phyloP scores from a whole-genome alignment of 2,329 filamentous ascomycete species.

The Colletotrichum horii region DNA sequence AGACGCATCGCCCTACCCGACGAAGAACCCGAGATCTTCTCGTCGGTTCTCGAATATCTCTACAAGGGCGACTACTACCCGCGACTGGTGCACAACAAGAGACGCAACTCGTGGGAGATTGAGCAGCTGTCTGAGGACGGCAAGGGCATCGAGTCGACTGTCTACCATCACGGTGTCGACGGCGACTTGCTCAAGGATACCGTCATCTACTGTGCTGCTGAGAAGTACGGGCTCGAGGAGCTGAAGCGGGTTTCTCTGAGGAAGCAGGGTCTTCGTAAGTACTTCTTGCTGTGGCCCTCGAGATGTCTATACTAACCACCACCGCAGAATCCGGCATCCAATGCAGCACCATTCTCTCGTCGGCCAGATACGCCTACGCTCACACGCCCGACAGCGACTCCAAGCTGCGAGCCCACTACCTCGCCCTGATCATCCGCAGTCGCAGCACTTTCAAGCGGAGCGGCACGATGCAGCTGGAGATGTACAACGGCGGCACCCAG shows the following conservation, averaged over 20 bases:
- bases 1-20: slow-evolving; percentile 82
- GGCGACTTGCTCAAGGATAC: slow-evolving; percentile 84
- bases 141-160: slow-evolving; percentile 63
- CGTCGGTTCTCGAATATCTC: slow-evolving; percentile 86
- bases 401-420: slow-evolving; percentile 89
- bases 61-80: slow-evolving; percentile 96
- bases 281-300: background rate
- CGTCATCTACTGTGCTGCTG: slow-evolving; percentile 87
- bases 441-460: slow-evolving; percentile 90
- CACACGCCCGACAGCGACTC: slow-evolving; percentile 90
- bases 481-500: slow-evolving; percentile 82
- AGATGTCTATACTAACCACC: background rate
- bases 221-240: slow-evolving; percentile 82
- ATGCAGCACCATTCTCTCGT: slow-evolving; percentile 83
- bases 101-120: slow-evolving; percentile 80
- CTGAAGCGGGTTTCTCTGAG: slow-evolving; percentile 84
- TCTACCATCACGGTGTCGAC: slow-evolving; percentile 70
- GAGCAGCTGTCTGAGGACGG: slow-evolving; percentile 63
- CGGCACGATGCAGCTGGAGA: slow-evolving; percentile 94
- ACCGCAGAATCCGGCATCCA: slow-evolving; percentile 74
- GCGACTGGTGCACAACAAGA: slow-evolving; percentile 81
- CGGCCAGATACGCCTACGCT: slow-evolving; percentile 87
- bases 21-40: slow-evolving; percentile 90
- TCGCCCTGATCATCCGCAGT: slow-evolving; percentile 89
- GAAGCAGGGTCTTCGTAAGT: slow-evolving; percentile 84